Percentiles rank a stretch among this genome's conserved stretches.
Evolutionary conservation across 192 early-diverging fungal species (phyloP).

Genomic region (Podila horticola): DNA sequence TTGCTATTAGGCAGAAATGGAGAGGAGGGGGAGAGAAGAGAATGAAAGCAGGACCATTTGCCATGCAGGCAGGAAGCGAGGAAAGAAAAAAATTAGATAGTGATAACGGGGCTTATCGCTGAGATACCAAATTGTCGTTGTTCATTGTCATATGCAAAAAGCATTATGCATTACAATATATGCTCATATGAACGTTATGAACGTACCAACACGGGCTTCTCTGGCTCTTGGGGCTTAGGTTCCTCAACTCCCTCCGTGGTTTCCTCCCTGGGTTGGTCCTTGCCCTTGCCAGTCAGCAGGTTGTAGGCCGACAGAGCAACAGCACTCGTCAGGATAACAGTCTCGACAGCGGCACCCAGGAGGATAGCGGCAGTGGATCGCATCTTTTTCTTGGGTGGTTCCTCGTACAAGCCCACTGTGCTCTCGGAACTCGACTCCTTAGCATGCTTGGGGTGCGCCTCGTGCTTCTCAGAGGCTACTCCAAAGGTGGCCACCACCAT

Average conservation of each 20-base stretch:
- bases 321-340: conserved; percentile 54
- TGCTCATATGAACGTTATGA: neutral
- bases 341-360: conserved; percentile 46
- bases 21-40: neutral
- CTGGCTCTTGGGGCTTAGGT: neutral
- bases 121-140: too few relatives aligned
- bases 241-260: neutral
- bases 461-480: conserved; percentile 11
- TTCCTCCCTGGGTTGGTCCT: neutral
- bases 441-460: neutral
- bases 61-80: neutral
- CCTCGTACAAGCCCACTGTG: conserved; percentile 8
- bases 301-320: conserved; percentile 52
- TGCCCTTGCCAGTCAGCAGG: conserved; percentile 42
- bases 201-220: neutral
- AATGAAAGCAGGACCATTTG: neutral
- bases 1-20: conserved; percentile 16
- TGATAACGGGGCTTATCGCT: too few relatives aligned
- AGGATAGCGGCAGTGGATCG: conserved; percentile 39
- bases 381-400: conserved; percentile 44
- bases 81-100: too few relatives aligned
- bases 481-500: conserved; percentile 39
- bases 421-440: neutral
- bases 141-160: too few relatives aligned
- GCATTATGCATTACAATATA: neutral